phyloP scores from a whole-genome alignment of 2,329 filamentous ascomycete genomes.

The Arthroderma uncinatum region DNA sequence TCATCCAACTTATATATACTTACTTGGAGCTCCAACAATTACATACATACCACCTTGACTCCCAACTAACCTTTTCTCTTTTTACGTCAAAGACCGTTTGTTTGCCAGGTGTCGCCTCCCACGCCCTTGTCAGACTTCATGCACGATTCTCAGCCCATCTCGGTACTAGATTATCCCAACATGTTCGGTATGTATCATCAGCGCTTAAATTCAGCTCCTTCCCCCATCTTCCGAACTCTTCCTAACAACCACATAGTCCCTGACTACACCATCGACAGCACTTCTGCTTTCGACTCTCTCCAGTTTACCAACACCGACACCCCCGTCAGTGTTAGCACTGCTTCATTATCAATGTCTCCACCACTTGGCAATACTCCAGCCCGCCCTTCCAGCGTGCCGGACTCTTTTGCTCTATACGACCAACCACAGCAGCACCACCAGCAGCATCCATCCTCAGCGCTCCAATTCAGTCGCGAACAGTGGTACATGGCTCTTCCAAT shows the following conservation, averaged over 20 bases:
- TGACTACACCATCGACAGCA: neutral
- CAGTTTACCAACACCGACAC: neutral
- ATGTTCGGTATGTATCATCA: neutral
- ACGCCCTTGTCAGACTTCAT: constrained; percentile 4
- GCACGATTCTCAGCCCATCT: constrained; percentile 1
- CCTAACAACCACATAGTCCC: neutral
- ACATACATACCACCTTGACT: neutral
- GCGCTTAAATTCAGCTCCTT: constrained; percentile 1
- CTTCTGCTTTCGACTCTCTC: neutral
- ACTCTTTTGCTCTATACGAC: constrained; percentile 1
- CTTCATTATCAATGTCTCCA: constrained; percentile 5
- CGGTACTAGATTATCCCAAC: constrained; percentile 4
- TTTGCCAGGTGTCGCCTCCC: constrained; percentile 3
- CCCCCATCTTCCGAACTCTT: neutral
- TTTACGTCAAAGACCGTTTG: constrained; percentile 1
- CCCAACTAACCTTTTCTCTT: neutral
- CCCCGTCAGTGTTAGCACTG: neutral
- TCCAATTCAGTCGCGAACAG: neutral
- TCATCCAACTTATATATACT: neutral
- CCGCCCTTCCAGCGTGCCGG: neutral
- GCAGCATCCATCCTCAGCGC: neutral
- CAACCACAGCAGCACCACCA: constrained; percentile 8
- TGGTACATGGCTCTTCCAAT: neutral
- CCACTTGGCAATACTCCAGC: neutral
- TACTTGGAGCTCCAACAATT: neutral